These are phyloP conservation scores for Tylopilus intermedius DNA, from an alignment of 768 basidiomycete genomes.

Conservation along the genomic window DNA sequence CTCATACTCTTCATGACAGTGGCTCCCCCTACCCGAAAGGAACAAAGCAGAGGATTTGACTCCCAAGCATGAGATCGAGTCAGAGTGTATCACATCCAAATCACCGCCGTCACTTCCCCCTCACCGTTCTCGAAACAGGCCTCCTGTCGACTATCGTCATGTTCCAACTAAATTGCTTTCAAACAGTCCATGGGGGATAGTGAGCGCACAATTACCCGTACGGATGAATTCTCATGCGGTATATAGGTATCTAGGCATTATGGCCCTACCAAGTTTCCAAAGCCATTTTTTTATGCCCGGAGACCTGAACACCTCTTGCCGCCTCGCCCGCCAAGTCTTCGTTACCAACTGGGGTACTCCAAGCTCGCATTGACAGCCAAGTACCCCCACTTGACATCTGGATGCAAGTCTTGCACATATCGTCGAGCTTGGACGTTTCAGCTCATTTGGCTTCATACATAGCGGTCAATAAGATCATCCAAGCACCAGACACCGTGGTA, in stretches of 20 bases:
- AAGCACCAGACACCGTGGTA: slow-evolving; percentile 38
- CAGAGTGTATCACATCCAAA: neutral
- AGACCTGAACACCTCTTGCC: slow-evolving; percentile 21
- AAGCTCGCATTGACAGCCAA: slow-evolving; percentile 26
- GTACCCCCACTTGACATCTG: slow-evolving; percentile 43
- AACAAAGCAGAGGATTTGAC: slow-evolving; percentile 33
- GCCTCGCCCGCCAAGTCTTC: slow-evolving; percentile 22
- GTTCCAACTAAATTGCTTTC: slow-evolving; percentile 17
- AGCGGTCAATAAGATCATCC: slow-evolving; percentile 53
- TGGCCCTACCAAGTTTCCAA: slow-evolving; percentile 21
- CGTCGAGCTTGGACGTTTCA: neutral
- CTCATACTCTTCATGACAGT: slow-evolving; percentile 18
- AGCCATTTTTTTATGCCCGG: slow-evolving; percentile 16
- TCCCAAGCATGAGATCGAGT: slow-evolving; percentile 3
- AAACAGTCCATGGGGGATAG: slow-evolving; percentile 19
- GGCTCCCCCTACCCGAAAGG: slow-evolving; percentile 22
- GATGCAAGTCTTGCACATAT: slow-evolving; percentile 26
- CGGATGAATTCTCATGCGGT: neutral
- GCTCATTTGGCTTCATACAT: slow-evolving; percentile 5
- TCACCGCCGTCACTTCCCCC: slow-evolving; percentile 3
- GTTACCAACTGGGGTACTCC: slow-evolving; percentile 20
- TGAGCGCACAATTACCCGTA: slow-evolving; percentile 5
- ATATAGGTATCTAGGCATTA: slow-evolving; percentile 12
- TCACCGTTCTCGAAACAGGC: slow-evolving; percentile 12
- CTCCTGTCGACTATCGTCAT: slow-evolving; percentile 17